phyloP scores from a whole-genome alignment of 2,329 filamentous ascomycete genomes.

The Fusarium zealandicum region DNA sequence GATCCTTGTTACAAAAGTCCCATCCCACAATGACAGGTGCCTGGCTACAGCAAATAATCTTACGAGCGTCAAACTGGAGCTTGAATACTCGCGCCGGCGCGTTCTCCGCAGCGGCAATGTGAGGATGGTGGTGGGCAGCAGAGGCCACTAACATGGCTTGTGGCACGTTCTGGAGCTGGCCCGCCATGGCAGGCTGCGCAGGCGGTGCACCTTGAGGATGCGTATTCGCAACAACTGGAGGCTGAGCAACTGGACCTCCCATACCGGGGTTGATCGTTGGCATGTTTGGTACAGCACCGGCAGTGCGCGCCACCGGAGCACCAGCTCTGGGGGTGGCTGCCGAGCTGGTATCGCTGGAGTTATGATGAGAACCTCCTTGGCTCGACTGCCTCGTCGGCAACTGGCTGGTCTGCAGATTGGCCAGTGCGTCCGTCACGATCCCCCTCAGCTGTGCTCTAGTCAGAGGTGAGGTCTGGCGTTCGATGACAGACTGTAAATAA shows the following conservation, averaged over 20 bases:
- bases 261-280: not conserved
- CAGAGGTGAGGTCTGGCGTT: constrained; percentile 58
- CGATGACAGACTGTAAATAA: constrained; percentile 60
- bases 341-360: constrained; percentile 5
- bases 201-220: constrained; percentile 36
- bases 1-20: constrained; percentile 93
- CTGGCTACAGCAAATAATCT: constrained; percentile 94
- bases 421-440: constrained; percentile 55
- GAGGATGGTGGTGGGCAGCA: constrained; percentile 49
- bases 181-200: constrained; percentile 14
- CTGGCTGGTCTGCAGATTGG: constrained; percentile 56
- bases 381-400: constrained; percentile 35
- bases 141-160: constrained; percentile 4
- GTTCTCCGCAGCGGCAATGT: constrained; percentile 55
- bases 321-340: constrained; percentile 7
- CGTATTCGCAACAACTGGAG: constrained; percentile 17
- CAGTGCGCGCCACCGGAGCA: constrained; percentile 3
- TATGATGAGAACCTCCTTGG: constrained; percentile 9
- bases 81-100: constrained; percentile 82
- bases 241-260: constrained; percentile 13
- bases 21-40: constrained; percentile 92
- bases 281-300: constrained; percentile 6
- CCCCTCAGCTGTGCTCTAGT: constrained; percentile 58
- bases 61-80: constrained; percentile 90
- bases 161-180: constrained; percentile 19